Evolutionary conservation across 805 yeast genomes (phyloP).

Genomic region (Saccharomycopsis babjevae): DNA sequence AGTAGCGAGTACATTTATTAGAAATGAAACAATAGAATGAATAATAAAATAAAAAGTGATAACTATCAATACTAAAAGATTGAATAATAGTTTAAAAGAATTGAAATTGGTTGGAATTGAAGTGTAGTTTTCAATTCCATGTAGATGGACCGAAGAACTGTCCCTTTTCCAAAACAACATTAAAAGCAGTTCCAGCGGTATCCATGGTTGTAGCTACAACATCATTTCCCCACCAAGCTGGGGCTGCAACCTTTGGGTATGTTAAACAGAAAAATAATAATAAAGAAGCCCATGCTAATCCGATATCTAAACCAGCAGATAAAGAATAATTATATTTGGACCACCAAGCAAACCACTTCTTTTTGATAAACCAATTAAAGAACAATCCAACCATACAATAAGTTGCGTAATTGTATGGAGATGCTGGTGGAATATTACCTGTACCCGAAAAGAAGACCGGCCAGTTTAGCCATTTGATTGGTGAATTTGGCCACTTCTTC

Average conservation of each 20-base stretch:
- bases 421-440: constrained; percentile 58
- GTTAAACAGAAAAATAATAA: constrained; percentile 44
- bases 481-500: constrained; percentile 31
- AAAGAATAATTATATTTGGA: constrained; percentile 61
- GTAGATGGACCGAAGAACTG: constrained; percentile 37
- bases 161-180: constrained; percentile 30
- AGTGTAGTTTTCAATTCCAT: constrained; percentile 35
- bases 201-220: constrained; percentile 34
- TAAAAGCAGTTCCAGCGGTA: constrained; percentile 25
- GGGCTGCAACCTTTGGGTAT: constrained; percentile 30
- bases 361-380: constrained; percentile 49
- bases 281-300: constrained; percentile 54
- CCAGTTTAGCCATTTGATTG: constrained; percentile 42
- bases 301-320: constrained; percentile 57
- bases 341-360: constrained; percentile 60
- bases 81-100: not conserved
- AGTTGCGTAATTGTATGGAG: constrained; percentile 50
- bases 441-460: constrained; percentile 48
- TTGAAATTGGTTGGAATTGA: constrained; percentile 41
- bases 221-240: constrained; percentile 60
- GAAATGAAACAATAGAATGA: not conserved
- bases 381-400: constrained; percentile 44
- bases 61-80: not conserved
- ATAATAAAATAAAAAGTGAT: not conserved
- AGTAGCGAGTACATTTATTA: not conserved